Base-by-base conservation (phyloP, 148 eudicot genomes). In the Chenopodium album region DNA sequence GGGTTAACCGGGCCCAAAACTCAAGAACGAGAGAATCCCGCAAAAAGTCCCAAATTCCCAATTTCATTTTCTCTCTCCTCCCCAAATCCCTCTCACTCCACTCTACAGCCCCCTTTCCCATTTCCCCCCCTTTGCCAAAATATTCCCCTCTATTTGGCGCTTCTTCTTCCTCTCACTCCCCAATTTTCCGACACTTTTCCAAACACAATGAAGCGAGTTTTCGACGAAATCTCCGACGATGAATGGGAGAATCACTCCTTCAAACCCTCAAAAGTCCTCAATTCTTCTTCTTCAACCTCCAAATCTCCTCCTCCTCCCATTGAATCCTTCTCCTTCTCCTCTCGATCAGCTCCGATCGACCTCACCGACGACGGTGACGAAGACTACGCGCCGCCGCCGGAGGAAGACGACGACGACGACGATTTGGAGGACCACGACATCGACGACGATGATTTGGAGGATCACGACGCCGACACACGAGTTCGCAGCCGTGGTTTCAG, bases 181-280 rank as follows among this genome's bases (percentile, higher is more conserved):
- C 20, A 59, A 48, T 16, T 20, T 62, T 60, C 14, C 62, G 17
- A 13, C 62, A 11, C 17, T 17, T 81, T 63, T 80, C 12, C 59
- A 16, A 73, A n/a, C 6, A 3, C 28, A 48, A 91, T 93, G 97
- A 93, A 93, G 91, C 79, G 97, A 78, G 81, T 47, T 0, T 86
- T 88, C 78, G 87, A 84, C 47, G 97, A 93, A 83, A 87, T 93
- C 78, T 92, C 97, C 73, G 93, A 92, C 80, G 93, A 90, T 8
- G 95, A 92, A 50, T 93, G 97, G 97, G 88, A 85, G 0, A 82
- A 84, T 19, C 89, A 85, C 85, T 65, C 81, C 80, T 93, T 92
- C 87, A 82, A 89, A 37, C 90, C 95, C 71, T 90, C 95, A 19
- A 84, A 81, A 50, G 32, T 86, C 85, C 81, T 90, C 85, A 75